Conservation (phyloP, 2,329 filamentous ascomycete species). For the Cercospora sojina region DNA sequence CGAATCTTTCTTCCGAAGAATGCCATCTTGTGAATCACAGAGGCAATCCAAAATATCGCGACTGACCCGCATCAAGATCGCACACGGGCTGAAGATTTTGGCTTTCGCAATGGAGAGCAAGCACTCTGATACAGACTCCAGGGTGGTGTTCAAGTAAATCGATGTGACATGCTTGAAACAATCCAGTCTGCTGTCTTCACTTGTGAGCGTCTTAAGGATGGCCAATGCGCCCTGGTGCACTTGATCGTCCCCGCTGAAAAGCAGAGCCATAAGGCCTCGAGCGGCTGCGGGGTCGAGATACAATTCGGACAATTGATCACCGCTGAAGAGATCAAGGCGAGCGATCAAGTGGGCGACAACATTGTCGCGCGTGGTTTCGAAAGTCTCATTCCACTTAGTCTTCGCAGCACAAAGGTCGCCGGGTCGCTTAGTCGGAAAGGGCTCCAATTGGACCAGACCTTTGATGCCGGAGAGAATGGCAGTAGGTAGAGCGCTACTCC, state of each 20-base stretch:
- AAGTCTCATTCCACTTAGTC: constrained; percentile 73
- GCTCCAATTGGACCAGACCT: constrained; percentile 72
- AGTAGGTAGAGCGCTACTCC: constrained; percentile 70
- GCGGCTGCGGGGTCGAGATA: constrained; percentile 68
- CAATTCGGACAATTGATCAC: constrained; percentile 66
- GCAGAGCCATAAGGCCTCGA: constrained; percentile 71
- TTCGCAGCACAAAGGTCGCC: constrained; percentile 54
- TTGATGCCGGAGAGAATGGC: constrained; percentile 70
- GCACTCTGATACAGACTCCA: constrained; percentile 57
- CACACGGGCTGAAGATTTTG: constrained; percentile 59
- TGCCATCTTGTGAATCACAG: constrained; percentile 61
- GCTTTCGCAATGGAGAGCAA: constrained; percentile 56
- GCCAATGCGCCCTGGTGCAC: constrained; percentile 79
- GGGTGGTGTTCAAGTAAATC: constrained; percentile 55
- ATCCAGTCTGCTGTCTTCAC: constrained; percentile 62
- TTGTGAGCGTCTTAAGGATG: constrained; percentile 78
- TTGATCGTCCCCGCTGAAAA: constrained; percentile 76
- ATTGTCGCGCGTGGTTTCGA: constrained; percentile 60
- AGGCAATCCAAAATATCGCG: constrained; percentile 63
- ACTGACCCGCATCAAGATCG: constrained; percentile 60
- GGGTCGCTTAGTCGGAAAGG: constrained; percentile 53
- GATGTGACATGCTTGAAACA: constrained; percentile 62
- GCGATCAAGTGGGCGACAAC: constrained; percentile 74
- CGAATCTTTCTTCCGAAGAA: constrained; percentile 59
- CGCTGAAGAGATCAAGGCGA: constrained; percentile 72